Base-by-base conservation (phyloP, 2,329 filamentous ascomycete species). In the Helotiales sp. region DNA sequence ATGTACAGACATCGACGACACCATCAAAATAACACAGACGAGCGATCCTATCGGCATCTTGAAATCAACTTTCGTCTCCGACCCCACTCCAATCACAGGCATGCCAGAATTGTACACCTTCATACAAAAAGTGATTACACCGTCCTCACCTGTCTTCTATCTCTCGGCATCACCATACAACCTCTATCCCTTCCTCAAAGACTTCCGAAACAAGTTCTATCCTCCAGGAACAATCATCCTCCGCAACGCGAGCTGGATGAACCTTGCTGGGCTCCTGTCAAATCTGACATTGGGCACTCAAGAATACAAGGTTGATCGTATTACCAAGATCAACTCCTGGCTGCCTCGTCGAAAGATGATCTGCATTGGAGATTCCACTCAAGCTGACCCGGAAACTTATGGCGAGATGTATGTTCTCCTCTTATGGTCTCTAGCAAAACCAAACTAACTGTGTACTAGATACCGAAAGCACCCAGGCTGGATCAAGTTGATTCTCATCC, bases 161-260 rank as follows among this genome's bases (percentile, higher is more conserved):
- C 82, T 98, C 47, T 96, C 91, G 0, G 93, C 93, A 0, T 96
- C 92, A 0, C 93, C 93, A 0, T 97, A 97, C 77, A 96, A 96
- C 67, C 82, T 98, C 9, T 97, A 97, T 70, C 89, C 90, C 0
- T 95, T 97, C 74, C 81, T 98, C 24, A 86, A 82, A 55, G 73
- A 80, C 0, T 98, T 98, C 74, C 80, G 91, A 33, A 76, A 86
- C 54, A 71, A 79, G 1, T 76, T 89, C 73, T 98, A 87, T 70
- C 90, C 89, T 0, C 81, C 81, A 2, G 93, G 93, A 10, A 91
- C 91, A 24, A 81, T 97, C 61, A 84, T 97, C 33, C 81, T 98
- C 6, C 87, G 93, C 36, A 91, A 97, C 67, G 86, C 88, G 8
- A 90, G 86, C 55, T 96, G 90, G 90, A 88, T 91, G 81, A 93